Percentiles rank a stretch among this genome's conserved stretches.
These are phyloP conservation scores for Daldinia grandis DNA, from an alignment of 495 filamentous ascomycete species.

Conservation along the genomic window DNA sequence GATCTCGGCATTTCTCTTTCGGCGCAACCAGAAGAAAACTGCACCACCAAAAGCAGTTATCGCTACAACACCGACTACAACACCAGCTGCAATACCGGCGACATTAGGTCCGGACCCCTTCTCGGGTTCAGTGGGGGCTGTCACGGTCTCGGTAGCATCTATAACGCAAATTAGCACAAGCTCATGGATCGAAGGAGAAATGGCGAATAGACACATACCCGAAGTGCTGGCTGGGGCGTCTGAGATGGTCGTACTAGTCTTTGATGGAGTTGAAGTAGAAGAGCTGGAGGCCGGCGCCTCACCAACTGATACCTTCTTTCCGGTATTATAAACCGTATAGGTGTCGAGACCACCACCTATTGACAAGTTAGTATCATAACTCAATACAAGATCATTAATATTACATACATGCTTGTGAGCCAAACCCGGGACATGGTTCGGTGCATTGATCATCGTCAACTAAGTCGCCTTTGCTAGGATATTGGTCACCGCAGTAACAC, in stretches of 20 bases:
- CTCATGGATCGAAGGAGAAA: not conserved
- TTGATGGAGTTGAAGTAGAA: constrained; percentile 24
- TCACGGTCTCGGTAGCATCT: constrained; percentile 32
- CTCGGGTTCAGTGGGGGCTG: constrained; percentile 57
- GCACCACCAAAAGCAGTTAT: constrained; percentile 71
- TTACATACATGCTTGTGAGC: constrained; percentile 65
- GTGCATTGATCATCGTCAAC: constrained; percentile 63
- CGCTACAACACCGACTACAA: constrained; percentile 83
- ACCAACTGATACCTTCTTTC: constrained; percentile 47
- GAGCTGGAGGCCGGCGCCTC: constrained; percentile 42
- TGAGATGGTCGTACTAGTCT: constrained; percentile 13
- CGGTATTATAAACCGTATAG: constrained; percentile 62
- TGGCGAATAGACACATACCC: constrained; percentile 20
- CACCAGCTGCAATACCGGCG: constrained; percentile 85
- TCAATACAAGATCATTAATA: not conserved
- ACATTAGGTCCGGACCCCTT: constrained; percentile 51
- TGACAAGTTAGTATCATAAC: constrained; percentile 41
- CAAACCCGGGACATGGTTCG: constrained; percentile 64
- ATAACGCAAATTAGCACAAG: constrained; percentile 1
- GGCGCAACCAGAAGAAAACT: constrained; percentile 77
- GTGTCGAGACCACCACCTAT: constrained; percentile 62
- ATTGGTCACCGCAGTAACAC: constrained; percentile 70
- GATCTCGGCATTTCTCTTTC: constrained; percentile 73
- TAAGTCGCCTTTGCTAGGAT: constrained; percentile 59
- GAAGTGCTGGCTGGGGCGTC: constrained; percentile 27